Percentiles rank a stretch among this genome's conserved stretches.
Evolutionary conservation across 2,329 filamentous ascomycete genomes (phyloP).

Genomic region (Raffaelea arxii): DNA sequence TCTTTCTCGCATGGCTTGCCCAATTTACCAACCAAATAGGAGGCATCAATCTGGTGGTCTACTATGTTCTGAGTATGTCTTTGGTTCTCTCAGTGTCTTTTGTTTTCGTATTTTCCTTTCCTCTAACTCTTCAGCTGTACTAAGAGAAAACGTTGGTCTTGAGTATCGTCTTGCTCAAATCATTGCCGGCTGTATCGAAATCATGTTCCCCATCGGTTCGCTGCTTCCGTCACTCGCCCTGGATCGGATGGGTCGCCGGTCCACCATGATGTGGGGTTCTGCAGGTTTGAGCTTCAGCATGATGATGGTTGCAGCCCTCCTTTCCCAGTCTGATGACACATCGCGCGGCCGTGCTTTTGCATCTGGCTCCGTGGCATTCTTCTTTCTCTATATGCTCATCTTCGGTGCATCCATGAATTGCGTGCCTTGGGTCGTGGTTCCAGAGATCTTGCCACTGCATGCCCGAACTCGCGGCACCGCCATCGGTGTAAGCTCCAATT

Average conservation of each 20-base stretch:
- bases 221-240: slow-evolving; percentile 51
- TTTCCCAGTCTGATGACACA: slow-evolving; percentile 13
- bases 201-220: slow-evolving; percentile 44
- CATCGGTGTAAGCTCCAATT: slow-evolving; percentile 24
- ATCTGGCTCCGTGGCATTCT: slow-evolving; percentile 24
- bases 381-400: slow-evolving; percentile 25
- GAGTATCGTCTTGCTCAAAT: slow-evolving; percentile 23
- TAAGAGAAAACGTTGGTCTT: background rate
- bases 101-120: background rate
- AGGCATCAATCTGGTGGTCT: background rate
- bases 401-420: slow-evolving; percentile 22
- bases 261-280: slow-evolving; percentile 32
- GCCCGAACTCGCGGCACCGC: slow-evolving; percentile 22
- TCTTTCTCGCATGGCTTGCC: background rate
- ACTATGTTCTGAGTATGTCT: background rate
- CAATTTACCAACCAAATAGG: background rate
- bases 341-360: slow-evolving; percentile 12
- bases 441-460: slow-evolving; percentile 25
- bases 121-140: background rate
- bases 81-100: background rate
- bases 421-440: slow-evolving; percentile 26
- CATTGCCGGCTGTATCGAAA: slow-evolving; percentile 37
- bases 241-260: slow-evolving; percentile 22
- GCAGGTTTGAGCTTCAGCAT: slow-evolving; percentile 23
- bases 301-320: slow-evolving; percentile 26